These are phyloP conservation scores for Leccinum obscurum DNA, from an alignment of 768 basidiomycete species.

Conservation along the genomic window DNA sequence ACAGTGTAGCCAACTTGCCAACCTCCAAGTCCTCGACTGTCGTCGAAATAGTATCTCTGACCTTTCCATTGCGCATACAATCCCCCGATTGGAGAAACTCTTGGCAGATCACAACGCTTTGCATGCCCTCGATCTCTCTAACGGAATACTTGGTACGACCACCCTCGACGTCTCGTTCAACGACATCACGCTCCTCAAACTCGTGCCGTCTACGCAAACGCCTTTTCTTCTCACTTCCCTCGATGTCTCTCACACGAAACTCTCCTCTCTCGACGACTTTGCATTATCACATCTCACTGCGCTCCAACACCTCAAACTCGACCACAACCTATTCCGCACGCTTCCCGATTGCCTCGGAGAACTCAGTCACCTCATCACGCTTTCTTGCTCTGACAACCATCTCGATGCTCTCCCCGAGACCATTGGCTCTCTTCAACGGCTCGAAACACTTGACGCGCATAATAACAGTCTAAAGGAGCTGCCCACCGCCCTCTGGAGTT, in stretches of 20 bases:
- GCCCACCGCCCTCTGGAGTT: conserved; percentile 81
- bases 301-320: conserved; percentile 70
- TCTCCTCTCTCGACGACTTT: conserved; percentile 77
- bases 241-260: conserved; percentile 85
- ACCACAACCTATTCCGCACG: conserved; percentile 83
- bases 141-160: conserved; percentile 62
- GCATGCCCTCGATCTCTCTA: conserved; percentile 74
- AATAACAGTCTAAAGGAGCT: conserved; percentile 85
- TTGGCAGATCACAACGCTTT: conserved; percentile 82
- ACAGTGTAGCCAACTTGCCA: conserved; percentile 53
- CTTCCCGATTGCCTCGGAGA: conserved; percentile 84
- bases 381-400: conserved; percentile 92
- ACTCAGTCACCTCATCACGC: conserved; percentile 63
- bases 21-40: conserved; percentile 75
- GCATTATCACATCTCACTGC: conserved; percentile 71
- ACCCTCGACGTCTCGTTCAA: conserved; percentile 79
- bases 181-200: conserved; percentile 79
- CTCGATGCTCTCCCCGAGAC: conserved; percentile 72
- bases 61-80: conserved; percentile 61
- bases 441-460: conserved; percentile 82
- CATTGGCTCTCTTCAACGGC: conserved; percentile 73
- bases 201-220: conserved; percentile 47
- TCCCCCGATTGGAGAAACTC: conserved; percentile 69
- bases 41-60: conserved; percentile 82
- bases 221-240: conserved; percentile 69